Percentiles rank a stretch among this genome's conserved stretches.
These are phyloP conservation scores for Thalassiosira livingstoniorum DNA, from an alignment of 352 stramenopile species.

Conservation along the genomic window DNA sequence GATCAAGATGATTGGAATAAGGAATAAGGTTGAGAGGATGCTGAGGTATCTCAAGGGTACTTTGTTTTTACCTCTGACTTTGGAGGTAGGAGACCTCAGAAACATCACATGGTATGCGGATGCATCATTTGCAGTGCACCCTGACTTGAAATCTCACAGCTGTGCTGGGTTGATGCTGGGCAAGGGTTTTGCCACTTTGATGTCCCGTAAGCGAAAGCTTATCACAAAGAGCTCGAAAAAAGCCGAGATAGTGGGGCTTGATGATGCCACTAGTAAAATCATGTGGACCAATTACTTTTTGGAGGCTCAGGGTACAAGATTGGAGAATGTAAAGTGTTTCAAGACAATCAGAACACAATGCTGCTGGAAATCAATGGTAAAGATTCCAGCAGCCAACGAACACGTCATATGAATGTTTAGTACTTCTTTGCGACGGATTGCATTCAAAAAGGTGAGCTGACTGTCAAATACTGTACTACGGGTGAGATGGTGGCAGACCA, in stretches of 20 bases:
- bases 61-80: conserved; percentile 14
- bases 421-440: conserved; percentile 61
- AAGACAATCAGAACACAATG: conserved; percentile 52
- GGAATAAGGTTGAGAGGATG: conserved; percentile 43
- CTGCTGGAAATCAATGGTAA: background rate
- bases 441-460: conserved; percentile 33
- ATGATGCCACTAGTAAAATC: background rate
- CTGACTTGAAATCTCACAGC: conserved; percentile 4
- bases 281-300: conserved; percentile 59
- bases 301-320: conserved; percentile 12
- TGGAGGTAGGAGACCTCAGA: background rate
- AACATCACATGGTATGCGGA: conserved; percentile 14
- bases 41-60: conserved; percentile 48
- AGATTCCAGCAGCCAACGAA: conserved; percentile 27
- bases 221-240: conserved; percentile 3
- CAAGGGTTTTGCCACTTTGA: background rate
- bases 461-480: conserved; percentile 41
- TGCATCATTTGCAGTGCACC: conserved; percentile 18
- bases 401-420: conserved; percentile 55
- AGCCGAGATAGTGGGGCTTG: background rate
- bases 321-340: conserved; percentile 18
- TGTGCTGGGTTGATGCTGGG: background rate
- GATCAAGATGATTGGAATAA: conserved; percentile 54
- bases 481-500: conserved; percentile 58
- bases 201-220: conserved; percentile 7